Evolutionary conservation across 306 rosid genomes (phyloP).

Genomic region (Dryas octopetala): DNA sequence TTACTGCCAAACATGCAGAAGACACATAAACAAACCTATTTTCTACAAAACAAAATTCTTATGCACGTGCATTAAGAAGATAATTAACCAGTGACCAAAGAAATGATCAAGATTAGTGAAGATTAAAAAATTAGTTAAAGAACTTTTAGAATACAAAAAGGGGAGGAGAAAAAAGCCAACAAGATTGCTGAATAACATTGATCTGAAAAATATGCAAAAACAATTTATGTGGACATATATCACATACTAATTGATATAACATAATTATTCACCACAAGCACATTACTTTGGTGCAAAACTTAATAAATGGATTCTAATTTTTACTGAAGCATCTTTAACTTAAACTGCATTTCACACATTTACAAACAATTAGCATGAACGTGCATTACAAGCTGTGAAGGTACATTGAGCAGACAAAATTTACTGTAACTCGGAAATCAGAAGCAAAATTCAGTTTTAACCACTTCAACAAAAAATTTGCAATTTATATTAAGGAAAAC

Average conservation of each 20-base stretch:
- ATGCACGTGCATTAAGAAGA: not conserved
- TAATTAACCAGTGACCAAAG: not conserved
- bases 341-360: not conserved
- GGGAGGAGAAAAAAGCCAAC: not conserved
- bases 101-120: not conserved
- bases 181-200: not conserved
- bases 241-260: not conserved
- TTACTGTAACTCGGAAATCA: not conserved
- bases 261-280: not conserved
- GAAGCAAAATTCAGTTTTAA: not conserved
- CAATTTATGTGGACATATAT: not conserved
- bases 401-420: not conserved
- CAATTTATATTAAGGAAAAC: not conserved
- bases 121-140: not conserved
- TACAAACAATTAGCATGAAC: not conserved
- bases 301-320: not conserved
- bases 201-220: not conserved
- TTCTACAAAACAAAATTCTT: not conserved
- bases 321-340: not conserved
- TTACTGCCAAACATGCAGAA: not conserved
- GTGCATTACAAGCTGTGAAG: not conserved
- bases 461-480: not conserved
- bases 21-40: not conserved
- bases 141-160: not conserved
- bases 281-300: not conserved